A percentile compares a stretch with the other conserved stretches of the same genome.
Evolutionary conservation across 495 filamentous ascomycete genomes (phyloP).

Genomic region (Neurospora hispaniola): DNA sequence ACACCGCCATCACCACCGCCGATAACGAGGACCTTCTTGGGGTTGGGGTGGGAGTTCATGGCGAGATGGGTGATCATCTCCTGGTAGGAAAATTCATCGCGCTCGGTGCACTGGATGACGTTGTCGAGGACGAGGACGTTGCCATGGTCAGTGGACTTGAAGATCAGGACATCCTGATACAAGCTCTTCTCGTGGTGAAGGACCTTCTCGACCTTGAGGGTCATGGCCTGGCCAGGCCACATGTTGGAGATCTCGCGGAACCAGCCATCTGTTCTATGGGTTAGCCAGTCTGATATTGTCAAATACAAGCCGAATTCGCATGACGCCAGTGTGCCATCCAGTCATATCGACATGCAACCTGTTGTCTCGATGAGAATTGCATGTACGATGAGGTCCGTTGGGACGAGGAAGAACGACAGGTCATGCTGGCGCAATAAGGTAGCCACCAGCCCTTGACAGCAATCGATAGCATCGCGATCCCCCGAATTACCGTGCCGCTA

Average conservation of each 20-base stretch:
- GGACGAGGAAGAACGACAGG: background rate
- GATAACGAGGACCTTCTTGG: constrained; percentile 96
- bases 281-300: background rate
- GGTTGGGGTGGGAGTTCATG: constrained; percentile 96
- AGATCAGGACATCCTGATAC: constrained; percentile 98
- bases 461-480: background rate
- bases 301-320: background rate
- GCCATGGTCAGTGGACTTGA: constrained; percentile 93
- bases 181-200: constrained; percentile 97
- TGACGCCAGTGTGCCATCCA: background rate
- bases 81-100: constrained; percentile 99
- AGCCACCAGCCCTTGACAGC: background rate
- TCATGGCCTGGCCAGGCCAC: constrained; percentile 99
- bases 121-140: constrained; percentile 97
- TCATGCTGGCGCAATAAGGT: background rate
- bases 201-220: constrained; percentile 91
- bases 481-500: background rate
- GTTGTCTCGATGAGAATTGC: background rate
- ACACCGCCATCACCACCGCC: constrained; percentile 96
- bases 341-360: background rate
- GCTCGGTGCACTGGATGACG: constrained; percentile 96
- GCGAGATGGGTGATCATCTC: constrained; percentile 99
- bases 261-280: constrained; percentile 72
- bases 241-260: constrained; percentile 95
- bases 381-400: background rate